Evolutionary conservation across 139 green algal genomes (phyloP), one percentile per base, ranked within the genome.

Genomic region (Tetradesmus obliquus): DNA sequence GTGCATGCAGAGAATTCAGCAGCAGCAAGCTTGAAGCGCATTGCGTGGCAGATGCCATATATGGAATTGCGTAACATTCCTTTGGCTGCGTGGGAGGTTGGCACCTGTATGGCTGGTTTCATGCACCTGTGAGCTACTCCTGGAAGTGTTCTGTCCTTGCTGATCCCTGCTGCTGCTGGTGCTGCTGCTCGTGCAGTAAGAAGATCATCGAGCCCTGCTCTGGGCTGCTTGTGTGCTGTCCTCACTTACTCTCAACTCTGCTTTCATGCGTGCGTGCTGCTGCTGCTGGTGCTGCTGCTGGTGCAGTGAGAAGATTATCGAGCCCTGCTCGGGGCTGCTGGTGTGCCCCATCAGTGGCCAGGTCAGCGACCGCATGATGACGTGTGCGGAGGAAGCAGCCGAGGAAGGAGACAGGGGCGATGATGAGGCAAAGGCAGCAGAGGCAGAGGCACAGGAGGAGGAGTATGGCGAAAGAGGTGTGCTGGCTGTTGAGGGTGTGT

Each of bases 231-330:
- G 57, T 66, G 7, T 9, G 57, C 57, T 9, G 8, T 7, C 7
- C 6, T 66, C 19, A 76, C n/a, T n/a, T 19, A 76, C 79, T 24
- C 24, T 19, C n/a, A 13, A 12, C 79, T 83, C 22, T 32, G n/a
- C 1, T 82, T 82, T 45, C 20, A 45, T 20, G 72, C 10, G 15
- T 81, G 12, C 72, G 22, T 74, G 79, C 79, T 72, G 55, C 55
- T 71, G 15, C 55, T 1, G 19, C 0, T 62, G 10, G 15, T 24
- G 8, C 84, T 79, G 51, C 45, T 83, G 15, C 22, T 90, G 80
- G 79, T 92, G 88, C 88, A 92, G 89, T 79, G 89, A 92, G 82
- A 88, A 92, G 80, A 84, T 92, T 32, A 24, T 92, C 17, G 89
- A 92, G 66, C 82, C 62, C 12, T 60, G 45, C 51, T 66, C 20